Base-by-base conservation (phyloP, 306 rosid genomes). In the Quercus parvula region DNA sequence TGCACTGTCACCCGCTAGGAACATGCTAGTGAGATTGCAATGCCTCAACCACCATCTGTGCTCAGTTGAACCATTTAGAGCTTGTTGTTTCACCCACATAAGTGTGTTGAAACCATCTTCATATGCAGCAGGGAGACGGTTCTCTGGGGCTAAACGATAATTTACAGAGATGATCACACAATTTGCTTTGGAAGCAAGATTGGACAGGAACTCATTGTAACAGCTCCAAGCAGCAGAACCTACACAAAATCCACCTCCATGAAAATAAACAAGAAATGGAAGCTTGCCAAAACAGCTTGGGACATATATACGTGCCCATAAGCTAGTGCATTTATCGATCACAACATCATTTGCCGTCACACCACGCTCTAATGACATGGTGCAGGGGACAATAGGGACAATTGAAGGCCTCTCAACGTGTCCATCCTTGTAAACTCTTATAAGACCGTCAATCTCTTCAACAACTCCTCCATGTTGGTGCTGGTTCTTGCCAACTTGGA, bases 191-290 rank as follows among this genome's bases (percentile, higher is more conserved):
- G 72, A 73, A 86, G 89, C 77, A 59, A 94, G 90, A 56, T 80
- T 79, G 76, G 85, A 67, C 66, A 94, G 78, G 82, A 94, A 94
- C 30, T 91, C 92, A 51, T 92, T 94, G 88, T 92, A 94, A 79
- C 97, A 91, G 66, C 86, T 87, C 97, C 99, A 94, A 30, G 97
- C 84, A 44, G 95, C 92, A 17, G 97, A 94, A 61, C 97, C 99
- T 67, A 92, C 87, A 70, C 99, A 94, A 67, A 94, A 94, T n/a
- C 99, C 99, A 24, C 97, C 97, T 20, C 97, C 97, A 33, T 94
- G 97, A 85, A 92, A 94, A 85, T 91, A 94, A 70, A 94, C 84
- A 63, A 94, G 75, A 84, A 91, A 56, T 14, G 97, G 92, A 73
- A 83, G 82, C 73, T 54, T 75, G 57, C 76, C 12, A 5, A 76